Base-by-base conservation (phyloP, 2,329 filamentous ascomycete species). In the Claviceps pusilla region DNA sequence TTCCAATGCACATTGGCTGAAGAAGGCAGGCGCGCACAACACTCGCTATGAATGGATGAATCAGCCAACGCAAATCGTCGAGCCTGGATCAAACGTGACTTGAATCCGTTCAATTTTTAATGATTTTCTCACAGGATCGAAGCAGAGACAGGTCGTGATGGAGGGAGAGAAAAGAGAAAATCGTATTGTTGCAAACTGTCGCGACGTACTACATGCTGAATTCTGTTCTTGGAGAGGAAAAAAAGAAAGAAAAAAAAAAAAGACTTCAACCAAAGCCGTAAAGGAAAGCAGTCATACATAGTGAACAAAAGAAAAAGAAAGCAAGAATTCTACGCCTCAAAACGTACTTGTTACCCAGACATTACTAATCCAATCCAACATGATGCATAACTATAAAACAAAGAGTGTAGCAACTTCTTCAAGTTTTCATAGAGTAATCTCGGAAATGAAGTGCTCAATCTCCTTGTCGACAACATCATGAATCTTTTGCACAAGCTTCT, bases 401-500 rank as follows among this genome's bases (percentile, higher is more conserved):
- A 50, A 52, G 35, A 14, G 16, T 35, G 29, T 11, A 11, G 42
- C 14, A 29, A 10, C 2, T 29, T 42, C 12, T 43, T 45, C 46
- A 46, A 10, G 59, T 57, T 58, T 59, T 69, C 69, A 71, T 63
- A 67, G 55, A 49, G 64, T 61, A 46, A 80, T 60, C 65, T 82
- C 77, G 62, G 77, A 72, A 54, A 82, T 69, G 63, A 84, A 79
- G 64, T 78, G 73, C 68, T 77, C 70, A 48, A 83, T 69, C 72
- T 83, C 78, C 68, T 79, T 73, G 29, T 83, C 77, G 52, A 84
- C 76, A 41, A 81, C 66, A 58, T 80, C 71, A 63, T 82, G 76
- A 60, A 84, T 77, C 76, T 82, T 82, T 71, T 79, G 73, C 58
- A 78, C 76, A 58, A 84, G 68, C 73, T 81, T 76, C 70, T 80